A percentile compares a stretch with the other conserved stretches of the same genome.
These are phyloP conservation scores for Mycena filopes DNA, from an alignment of 768 basidiomycete species.

Conservation along the genomic window DNA sequence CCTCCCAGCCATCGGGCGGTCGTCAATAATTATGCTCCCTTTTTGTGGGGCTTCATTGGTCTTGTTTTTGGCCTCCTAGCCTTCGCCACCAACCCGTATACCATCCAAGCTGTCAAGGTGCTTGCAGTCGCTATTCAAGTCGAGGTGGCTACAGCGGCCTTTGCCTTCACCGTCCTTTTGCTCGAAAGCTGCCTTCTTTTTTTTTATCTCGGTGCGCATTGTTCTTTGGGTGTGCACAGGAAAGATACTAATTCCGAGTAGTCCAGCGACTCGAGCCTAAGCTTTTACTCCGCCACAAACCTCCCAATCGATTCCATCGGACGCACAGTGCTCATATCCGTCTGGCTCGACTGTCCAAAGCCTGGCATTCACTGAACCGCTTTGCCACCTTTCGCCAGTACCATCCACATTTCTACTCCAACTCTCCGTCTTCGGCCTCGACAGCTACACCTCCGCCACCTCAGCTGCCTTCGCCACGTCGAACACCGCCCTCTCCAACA, in stretches of 20 bases:
- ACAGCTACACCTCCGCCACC: no score
- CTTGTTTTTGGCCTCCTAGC: not conserved
- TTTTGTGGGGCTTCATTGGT: not conserved
- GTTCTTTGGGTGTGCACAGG: not conserved
- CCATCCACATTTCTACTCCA: not conserved
- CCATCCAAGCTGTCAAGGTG: not conserved
- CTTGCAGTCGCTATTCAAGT: not conserved
- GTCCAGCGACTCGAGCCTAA: not conserved
- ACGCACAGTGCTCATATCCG: slow-evolving; percentile 6
- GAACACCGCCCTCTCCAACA: no score
- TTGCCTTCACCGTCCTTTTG: not conserved
- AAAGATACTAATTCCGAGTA: not conserved
- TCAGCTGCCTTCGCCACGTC: no score
- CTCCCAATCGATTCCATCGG: not conserved
- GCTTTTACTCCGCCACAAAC: not conserved
- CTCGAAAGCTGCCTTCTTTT: not conserved
- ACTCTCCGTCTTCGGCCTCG: not conserved
- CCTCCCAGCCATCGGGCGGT: not conserved
- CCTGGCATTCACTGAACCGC: not conserved
- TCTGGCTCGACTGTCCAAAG: not conserved
- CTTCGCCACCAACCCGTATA: not conserved
- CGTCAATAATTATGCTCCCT: not conserved
- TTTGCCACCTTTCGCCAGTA: not conserved
- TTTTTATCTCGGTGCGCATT: not conserved
- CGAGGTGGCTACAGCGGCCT: not conserved